Evolutionary conservation across 768 basidiomycete genomes (phyloP), one percentile per base, ranked within the genome.

Genomic region (Filobasidium floriforme): DNA sequence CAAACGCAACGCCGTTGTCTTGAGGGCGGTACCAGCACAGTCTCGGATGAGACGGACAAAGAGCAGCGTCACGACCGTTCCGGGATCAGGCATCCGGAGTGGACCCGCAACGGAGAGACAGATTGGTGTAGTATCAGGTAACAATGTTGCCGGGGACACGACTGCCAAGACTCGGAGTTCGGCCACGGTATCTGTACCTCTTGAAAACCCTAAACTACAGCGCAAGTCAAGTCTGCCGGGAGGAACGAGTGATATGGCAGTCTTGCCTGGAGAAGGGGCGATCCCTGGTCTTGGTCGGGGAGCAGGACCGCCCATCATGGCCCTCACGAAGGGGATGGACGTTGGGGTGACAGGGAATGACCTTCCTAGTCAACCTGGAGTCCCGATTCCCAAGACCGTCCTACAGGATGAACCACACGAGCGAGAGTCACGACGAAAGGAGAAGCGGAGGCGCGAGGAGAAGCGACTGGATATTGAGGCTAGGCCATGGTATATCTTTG

Each of bases 401-500:
- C 19, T 67, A 6, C 71, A 70, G 32, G 66, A 67, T 40, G 54
- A 49, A 43, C 37, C 19, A 55, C 57, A 9, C 60, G 71, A 55
- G 61, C 66, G 32, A 18, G 61, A 66, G 26, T 46, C 46, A 80
- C 81, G 64, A 80, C 80, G 70, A 81, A 81, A 67, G 51, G 81
- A 81, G 41, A 77, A 74, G 80, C 81, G 65, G 73, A 70, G 69
- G 80, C 82, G 75, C 81, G 80, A 77, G 77, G 79, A 69, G 80
- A 79, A 75, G 80, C 83, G 65, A 79, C 76, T 77, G 70, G 75
- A 75, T 62, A 80, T 80, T 71, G 75, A 77, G 71, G 75, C 74
- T 6, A 84, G 85, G 1, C 88, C 91, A 1, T 97, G 92, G 92
- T 99, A 88, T 81, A 86, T 99, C 72, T 97, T 97, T 79, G 86